Conservation (phyloP, 2,329 filamentous ascomycete genomes). For the Chaetomiaceae sp. region DNA sequence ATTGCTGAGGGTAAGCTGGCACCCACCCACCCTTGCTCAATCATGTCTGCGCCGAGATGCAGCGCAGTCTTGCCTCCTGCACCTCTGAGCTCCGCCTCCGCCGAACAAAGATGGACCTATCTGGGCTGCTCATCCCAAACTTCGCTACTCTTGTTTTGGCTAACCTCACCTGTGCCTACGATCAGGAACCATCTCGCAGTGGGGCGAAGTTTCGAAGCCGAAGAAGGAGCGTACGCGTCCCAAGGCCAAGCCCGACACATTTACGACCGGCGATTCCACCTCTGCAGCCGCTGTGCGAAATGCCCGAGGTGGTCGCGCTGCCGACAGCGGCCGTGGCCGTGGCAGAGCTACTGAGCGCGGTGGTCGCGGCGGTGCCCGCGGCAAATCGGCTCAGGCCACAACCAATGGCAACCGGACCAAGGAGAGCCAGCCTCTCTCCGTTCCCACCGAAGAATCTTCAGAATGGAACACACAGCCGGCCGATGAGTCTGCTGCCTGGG, state of each 20-base stretch:
- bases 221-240: conserved; percentile 68
- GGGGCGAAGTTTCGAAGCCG: conserved; percentile 75
- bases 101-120: too few species aligned
- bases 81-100: too few species aligned
- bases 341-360: conserved; percentile 22
- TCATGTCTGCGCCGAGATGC: not conserved
- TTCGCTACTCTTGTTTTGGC: conserved; percentile 5
- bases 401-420: conserved; percentile 58
- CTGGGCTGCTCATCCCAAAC: too few species aligned
- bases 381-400: conserved; percentile 52
- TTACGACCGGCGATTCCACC: conserved; percentile 45
- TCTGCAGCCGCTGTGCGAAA: conserved; percentile 40
- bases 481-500: conserved; percentile 41
- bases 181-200: conserved; percentile 71
- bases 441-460: conserved; percentile 64
- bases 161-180: conserved; percentile 14
- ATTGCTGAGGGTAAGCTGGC: conserved; percentile 64
- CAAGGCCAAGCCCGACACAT: conserved; percentile 60
- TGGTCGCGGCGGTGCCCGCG: conserved; percentile 52
- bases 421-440: conserved; percentile 50
- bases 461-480: conserved; percentile 50
- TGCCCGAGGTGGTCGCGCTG: conserved; percentile 55
- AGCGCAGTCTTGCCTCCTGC: not conserved
- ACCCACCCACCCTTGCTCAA: too few species aligned
- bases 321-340: conserved; percentile 57